These are phyloP conservation scores for Oxyria digyna DNA, from an alignment of 148 eudicot species.

Conservation along the genomic window DNA sequence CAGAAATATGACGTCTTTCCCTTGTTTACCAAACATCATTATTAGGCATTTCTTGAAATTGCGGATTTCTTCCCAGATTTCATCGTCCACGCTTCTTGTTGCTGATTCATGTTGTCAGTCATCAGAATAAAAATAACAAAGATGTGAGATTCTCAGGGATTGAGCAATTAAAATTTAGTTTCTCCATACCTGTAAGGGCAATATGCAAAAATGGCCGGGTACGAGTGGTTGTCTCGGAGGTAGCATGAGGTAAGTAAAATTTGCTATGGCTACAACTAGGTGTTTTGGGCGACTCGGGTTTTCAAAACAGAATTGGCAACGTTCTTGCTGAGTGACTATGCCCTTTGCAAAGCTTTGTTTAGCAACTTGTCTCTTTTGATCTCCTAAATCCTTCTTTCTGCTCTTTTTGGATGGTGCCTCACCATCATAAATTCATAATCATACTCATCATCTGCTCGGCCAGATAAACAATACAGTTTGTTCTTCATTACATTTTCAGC, in stretches of 20 bases:
- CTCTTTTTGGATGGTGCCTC: slow-evolving; percentile 60
- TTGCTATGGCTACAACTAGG: slow-evolving; percentile 84
- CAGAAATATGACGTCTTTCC: slow-evolving; percentile 70
- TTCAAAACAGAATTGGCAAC: slow-evolving; percentile 87
- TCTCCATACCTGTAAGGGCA: slow-evolving; percentile 57
- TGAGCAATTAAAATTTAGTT: neutral
- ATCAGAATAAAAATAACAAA: neutral
- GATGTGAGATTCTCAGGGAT: neutral
- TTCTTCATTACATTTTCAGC: slow-evolving; percentile 66
- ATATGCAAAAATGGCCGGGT: slow-evolving; percentile 86
- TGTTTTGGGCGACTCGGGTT: slow-evolving; percentile 80
- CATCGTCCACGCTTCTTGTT: slow-evolving; percentile 75
- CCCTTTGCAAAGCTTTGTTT: slow-evolving; percentile 33
- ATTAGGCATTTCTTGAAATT: slow-evolving; percentile 94
- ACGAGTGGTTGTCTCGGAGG: slow-evolving; percentile 72
- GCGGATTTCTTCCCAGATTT: slow-evolving; percentile 92
- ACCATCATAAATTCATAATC: slow-evolving; percentile 76
- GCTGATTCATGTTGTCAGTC: slow-evolving; percentile 93
- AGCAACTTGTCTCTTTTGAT: slow-evolving; percentile 23
- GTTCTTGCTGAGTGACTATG: slow-evolving; percentile 78
- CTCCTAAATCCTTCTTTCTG: slow-evolving; percentile 40
- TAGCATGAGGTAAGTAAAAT: slow-evolving; percentile 68
- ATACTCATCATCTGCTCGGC: slow-evolving; percentile 87
- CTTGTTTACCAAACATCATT: slow-evolving; percentile 94
- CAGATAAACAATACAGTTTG: slow-evolving; percentile 33